Evolutionary conservation across 2,329 filamentous ascomycete species (phyloP), one percentile per base, ranked within the genome.

Genomic region (Colletotrichum liriopes): DNA sequence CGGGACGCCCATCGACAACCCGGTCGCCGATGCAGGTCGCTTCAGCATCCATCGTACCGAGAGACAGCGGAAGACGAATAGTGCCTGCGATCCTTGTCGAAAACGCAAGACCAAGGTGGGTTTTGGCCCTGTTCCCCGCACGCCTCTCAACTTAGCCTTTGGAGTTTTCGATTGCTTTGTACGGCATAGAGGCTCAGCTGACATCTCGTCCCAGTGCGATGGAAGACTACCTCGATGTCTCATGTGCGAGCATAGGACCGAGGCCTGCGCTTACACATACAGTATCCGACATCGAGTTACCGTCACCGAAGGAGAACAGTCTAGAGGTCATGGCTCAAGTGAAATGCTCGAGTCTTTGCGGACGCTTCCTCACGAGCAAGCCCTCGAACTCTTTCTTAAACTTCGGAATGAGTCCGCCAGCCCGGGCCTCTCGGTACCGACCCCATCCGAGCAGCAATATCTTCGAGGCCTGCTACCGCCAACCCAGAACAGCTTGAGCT

Each of bases 61-160:
- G 23, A 63, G 62, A 9, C 62, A 51, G 29, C 54, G 54, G 4
- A 70, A 70, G 45, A 60, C 62, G 9, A 65, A 43, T 39, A 61
- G 55, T 23, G 67, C 67, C 18, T 71, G 67, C 41, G 67, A 71
- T 51, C 67, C 67, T 20, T 71, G 67, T 43, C 67, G 67, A 0
- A 71, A 35, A 23, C 63, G 67, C 5, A 71, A 71, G 49, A 67
- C 55, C 14, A 72, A 64, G 54, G 63, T 52, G 26, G 39, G 69
- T 58, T 32, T 16, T 35, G 55, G 14, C 51, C n/a, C 5, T 32
- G 43, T n/a, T 11, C n/a, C 35, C 32, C 45, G n/a, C 47, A 29
- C 41, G 11, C 26, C 23, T 11, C n/a, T 9, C 32, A 20, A 14
- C 3, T 1, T 3, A 8, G 4, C 6, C 1, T 39, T 23, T 2